A percentile compares a stretch with the other conserved stretches of the same genome.
Conservation (phyloP, 202 grass and related monocot species). For the Bolboschoenoplectus hybrid region DNA sequence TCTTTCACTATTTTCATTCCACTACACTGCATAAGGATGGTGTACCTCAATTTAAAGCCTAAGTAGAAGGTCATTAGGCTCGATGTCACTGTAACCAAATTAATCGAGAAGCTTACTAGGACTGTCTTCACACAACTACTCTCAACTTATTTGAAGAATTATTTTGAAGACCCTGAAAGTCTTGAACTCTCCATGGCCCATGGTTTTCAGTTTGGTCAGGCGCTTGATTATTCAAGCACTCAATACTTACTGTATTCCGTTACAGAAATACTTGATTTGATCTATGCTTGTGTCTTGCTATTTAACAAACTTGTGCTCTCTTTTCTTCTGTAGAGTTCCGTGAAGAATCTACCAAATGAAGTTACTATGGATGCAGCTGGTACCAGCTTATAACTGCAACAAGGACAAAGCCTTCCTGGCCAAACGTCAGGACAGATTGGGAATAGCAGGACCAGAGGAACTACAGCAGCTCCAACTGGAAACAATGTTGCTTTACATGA, state of each 20-base stretch:
- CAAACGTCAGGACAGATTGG: neutral
- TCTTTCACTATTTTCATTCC: no score
- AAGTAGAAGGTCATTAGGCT: no score
- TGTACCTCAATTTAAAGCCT: no score
- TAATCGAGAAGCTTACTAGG: no score
- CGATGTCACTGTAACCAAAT: no score
- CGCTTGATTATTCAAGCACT: conserved; percentile 6
- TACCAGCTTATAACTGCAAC: neutral
- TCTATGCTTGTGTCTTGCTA: conserved; percentile 34
- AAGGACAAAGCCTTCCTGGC: neutral
- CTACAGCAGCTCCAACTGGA: conserved; percentile 18
- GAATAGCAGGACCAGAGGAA: neutral
- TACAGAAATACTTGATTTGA: conserved; percentile 23
- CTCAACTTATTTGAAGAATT: no score
- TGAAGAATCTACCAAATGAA: conserved; percentile 44
- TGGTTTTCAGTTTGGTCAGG: neutral
- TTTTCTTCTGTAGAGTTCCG: conserved; percentile 43
- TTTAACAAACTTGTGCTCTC: neutral
- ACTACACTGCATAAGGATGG: no score
- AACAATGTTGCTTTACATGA: neutral
- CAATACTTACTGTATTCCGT: neutral
- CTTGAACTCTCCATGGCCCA: neutral
- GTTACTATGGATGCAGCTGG: conserved; percentile 28
- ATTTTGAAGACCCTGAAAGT: no score
- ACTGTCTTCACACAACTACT: no score